Percentiles rank a stretch among this genome's conserved stretches.
Conservation (phyloP, 2,329 filamentous ascomycete species). For the Lachnellula arida region DNA sequence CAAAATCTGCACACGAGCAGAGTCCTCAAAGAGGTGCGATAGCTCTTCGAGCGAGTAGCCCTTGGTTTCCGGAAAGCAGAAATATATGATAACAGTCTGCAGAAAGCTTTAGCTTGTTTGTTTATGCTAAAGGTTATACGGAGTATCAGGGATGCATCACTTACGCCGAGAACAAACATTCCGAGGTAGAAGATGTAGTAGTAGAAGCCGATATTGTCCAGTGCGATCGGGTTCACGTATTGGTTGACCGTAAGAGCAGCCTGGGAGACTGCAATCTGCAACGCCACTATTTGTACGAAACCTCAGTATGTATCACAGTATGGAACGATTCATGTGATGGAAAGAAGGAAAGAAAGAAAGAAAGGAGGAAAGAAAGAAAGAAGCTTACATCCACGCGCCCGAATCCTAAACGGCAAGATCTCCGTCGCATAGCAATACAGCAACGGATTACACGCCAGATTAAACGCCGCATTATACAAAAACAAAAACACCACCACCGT, state of each 20-base stretch:
- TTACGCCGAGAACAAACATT: slow-evolving; percentile 1
- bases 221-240: slow-evolving; percentile 34
- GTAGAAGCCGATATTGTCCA: slow-evolving; percentile 32
- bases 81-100: slow-evolving; percentile 13
- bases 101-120: too few relatives aligned
- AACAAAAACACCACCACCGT: slow-evolving; percentile 41
- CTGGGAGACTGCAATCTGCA: background rate
- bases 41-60: slow-evolving; percentile 39
- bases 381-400: slow-evolving; percentile 22
- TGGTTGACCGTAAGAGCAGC: slow-evolving; percentile 26
- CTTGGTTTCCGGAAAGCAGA: slow-evolving; percentile 35
- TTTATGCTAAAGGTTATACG: too few relatives aligned
- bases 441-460: slow-evolving; percentile 26
- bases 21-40: slow-evolving; percentile 21
- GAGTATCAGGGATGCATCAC: too few relatives aligned
- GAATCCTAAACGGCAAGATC: slow-evolving; percentile 19
- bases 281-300: too few relatives aligned
- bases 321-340: background rate
- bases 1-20: too few relatives aligned
- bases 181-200: slow-evolving; percentile 19
- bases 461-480: slow-evolving; percentile 41
- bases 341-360: background rate
- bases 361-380: background rate
- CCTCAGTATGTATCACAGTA: background rate
- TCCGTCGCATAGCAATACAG: slow-evolving; percentile 18